These are phyloP conservation scores for Emydomyces testavorans DNA, from an alignment of 2,329 filamentous ascomycete genomes.

Conservation along the genomic window DNA sequence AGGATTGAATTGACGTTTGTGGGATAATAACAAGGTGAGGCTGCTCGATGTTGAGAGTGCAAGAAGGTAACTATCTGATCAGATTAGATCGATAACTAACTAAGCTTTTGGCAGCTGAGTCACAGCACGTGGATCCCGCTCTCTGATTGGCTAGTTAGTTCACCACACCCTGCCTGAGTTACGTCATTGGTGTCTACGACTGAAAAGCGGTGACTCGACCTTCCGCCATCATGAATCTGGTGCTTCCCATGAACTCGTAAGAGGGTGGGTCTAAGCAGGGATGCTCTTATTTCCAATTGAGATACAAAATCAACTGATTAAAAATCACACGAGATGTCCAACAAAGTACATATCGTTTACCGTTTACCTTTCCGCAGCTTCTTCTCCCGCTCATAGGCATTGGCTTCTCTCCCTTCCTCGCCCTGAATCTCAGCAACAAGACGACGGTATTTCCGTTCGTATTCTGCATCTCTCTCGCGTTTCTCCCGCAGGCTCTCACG, in stretches of 20 bases:
- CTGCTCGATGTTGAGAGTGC: background rate
- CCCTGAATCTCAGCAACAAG: constrained; percentile 91
- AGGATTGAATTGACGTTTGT: too few species aligned
- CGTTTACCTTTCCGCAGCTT: constrained; percentile 57
- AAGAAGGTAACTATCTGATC: constrained; percentile 5
- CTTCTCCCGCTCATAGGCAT: constrained; percentile 82
- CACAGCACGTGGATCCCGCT: background rate
- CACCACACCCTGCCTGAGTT: too few species aligned
- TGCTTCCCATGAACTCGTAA: too few species aligned
- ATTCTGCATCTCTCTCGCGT: constrained; percentile 83
- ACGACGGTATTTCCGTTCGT: constrained; percentile 91
- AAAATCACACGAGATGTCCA: too few species aligned
- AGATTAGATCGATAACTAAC: constrained; percentile 8
- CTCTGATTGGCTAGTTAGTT: background rate
- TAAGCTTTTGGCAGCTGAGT: background rate
- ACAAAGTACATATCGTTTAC: constrained; percentile 18
- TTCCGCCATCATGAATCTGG: too few species aligned
- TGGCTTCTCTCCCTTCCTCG: constrained; percentile 75
- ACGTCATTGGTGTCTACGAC: too few species aligned
- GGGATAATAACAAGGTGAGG: background rate
- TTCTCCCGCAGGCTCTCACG: constrained; percentile 82
- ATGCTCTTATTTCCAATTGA: too few species aligned
- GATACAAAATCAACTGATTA: too few species aligned
- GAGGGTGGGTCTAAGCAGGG: too few species aligned
- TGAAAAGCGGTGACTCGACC: too few species aligned